Base-by-base conservation (phyloP, 1,139 yeast genomes). In the Diutina mesorugosa region DNA sequence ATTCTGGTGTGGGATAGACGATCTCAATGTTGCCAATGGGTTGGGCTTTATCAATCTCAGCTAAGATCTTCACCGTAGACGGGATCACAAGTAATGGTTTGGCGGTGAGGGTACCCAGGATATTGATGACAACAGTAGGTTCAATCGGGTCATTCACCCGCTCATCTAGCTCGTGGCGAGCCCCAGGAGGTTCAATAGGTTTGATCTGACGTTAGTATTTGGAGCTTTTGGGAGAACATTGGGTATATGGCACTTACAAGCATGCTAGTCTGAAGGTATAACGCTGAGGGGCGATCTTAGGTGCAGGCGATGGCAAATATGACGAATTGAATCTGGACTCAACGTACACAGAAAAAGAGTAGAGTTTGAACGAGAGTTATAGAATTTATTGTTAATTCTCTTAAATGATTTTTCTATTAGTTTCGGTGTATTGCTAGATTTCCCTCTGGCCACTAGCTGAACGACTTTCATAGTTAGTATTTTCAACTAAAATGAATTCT, bases 81-180 rank as follows among this genome's bases (percentile, higher is more conserved):
- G 48, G 47, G 9, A 29, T 6, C 35, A 52, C 47, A 5, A 52
- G 29, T 14, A 52, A 16, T 8, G 48, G 38, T n/a, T 29, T 52
- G 35, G n/a, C 6, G 1, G 6, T 8, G 38, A 5, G 18, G 8
- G 48, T 28, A 7, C 12, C 26, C 7, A 6, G n/a, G 29, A 6
- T 6, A n/a, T 29, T 10, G n/a, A 41, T 3, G 41, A 32, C 32
- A 21, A 52, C 55, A 2, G 10, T 9, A 7, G 47, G 47, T n/a
- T 10, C 30, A 9, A 21, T 10, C 9, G 38, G 26, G 10, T 28
- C 48, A 8, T 10, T 12, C 10, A 35, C 41, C 6, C 41, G 41
- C 12, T 52, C 55, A 16, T 52, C 55, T 4, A 52, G 16, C 10
- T 38, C 26, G 35, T 52, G 55, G 12, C 55, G 55, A 29, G 55